Evolutionary conservation across 2,329 filamentous ascomycete genomes (phyloP).

Genomic region (Beauveria rudraprayagi): DNA sequence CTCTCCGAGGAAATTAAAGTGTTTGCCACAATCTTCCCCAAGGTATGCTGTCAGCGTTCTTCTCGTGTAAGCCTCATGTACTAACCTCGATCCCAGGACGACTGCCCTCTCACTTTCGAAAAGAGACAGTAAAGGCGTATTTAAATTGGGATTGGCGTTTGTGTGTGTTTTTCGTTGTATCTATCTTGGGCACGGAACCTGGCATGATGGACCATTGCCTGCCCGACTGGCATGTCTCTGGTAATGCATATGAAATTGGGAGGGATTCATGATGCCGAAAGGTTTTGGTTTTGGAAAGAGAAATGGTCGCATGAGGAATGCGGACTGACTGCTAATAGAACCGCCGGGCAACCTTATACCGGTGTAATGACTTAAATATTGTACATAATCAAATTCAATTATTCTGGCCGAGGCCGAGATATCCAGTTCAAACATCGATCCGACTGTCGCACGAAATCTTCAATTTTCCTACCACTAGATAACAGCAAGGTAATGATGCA

Average conservation of each 20-base stretch:
- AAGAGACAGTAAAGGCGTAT: conserved; percentile 35
- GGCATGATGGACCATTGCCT: conserved; percentile 1
- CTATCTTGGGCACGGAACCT: background rate
- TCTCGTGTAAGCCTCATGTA: conserved; percentile 11
- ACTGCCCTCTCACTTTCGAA: conserved; percentile 71
- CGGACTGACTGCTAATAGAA: background rate
- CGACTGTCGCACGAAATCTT: too few species aligned
- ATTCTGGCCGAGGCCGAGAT: background rate
- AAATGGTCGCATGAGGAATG: background rate
- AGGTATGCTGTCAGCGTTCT: conserved; percentile 50
- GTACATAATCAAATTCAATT: conserved; percentile 1
- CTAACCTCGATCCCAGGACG: conserved; percentile 50
- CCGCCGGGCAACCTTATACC: background rate
- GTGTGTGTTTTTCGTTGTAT: background rate
- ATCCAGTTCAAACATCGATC: background rate
- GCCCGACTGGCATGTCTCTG: background rate
- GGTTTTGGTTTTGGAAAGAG: conserved; percentile 2
- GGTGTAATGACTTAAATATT: conserved; percentile 6
- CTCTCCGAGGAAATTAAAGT: conserved; percentile 92
- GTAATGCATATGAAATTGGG: background rate
- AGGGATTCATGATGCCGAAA: background rate
- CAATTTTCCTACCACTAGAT: too few species aligned
- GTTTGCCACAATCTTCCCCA: conserved; percentile 96
- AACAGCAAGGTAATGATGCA: too few species aligned
- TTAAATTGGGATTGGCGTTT: background rate